Conservation (phyloP, 2,329 filamentous ascomycete species). For the Aspergillus sp. region DNA sequence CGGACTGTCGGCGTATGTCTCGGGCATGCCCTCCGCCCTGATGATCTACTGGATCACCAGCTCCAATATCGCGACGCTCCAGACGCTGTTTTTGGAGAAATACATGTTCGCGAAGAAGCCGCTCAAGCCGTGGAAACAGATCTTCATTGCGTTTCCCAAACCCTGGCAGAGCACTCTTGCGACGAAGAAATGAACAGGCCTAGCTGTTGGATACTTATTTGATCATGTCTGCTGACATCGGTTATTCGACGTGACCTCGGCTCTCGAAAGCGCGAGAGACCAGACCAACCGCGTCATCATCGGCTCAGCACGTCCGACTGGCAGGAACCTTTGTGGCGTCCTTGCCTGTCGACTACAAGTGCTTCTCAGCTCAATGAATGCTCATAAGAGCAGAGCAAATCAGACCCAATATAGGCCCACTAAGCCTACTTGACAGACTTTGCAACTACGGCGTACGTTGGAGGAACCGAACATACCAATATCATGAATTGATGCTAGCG, state of each 20-base stretch:
- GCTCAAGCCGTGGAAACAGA: constrained; percentile 30
- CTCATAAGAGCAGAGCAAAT: too few relatives aligned
- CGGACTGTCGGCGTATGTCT: constrained; percentile 29
- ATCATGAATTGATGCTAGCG: too few relatives aligned
- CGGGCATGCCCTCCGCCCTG: constrained; percentile 45
- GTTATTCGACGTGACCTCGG: background rate
- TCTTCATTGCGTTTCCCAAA: constrained; percentile 28
- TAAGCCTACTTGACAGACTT: too few relatives aligned
- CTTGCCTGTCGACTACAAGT: too few relatives aligned
- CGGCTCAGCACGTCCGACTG: too few relatives aligned
- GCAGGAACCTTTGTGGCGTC: too few relatives aligned
- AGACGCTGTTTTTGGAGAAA: constrained; percentile 39
- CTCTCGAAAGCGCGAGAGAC: background rate
- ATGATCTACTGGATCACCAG: constrained; percentile 53
- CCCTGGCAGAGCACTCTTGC: background rate
- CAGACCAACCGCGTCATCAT: too few relatives aligned
- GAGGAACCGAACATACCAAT: too few relatives aligned
- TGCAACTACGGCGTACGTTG: too few relatives aligned
- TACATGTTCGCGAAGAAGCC: constrained; percentile 37
- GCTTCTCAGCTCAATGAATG: too few relatives aligned
- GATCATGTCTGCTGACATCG: too few relatives aligned
- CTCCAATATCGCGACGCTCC: constrained; percentile 41
- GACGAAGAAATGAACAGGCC: background rate
- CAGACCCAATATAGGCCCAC: too few relatives aligned
- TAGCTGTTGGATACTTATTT: background rate